These are phyloP conservation scores for Fusarium liriodendri DNA, from an alignment of 2,329 filamentous ascomycete genomes.

Conservation along the genomic window DNA sequence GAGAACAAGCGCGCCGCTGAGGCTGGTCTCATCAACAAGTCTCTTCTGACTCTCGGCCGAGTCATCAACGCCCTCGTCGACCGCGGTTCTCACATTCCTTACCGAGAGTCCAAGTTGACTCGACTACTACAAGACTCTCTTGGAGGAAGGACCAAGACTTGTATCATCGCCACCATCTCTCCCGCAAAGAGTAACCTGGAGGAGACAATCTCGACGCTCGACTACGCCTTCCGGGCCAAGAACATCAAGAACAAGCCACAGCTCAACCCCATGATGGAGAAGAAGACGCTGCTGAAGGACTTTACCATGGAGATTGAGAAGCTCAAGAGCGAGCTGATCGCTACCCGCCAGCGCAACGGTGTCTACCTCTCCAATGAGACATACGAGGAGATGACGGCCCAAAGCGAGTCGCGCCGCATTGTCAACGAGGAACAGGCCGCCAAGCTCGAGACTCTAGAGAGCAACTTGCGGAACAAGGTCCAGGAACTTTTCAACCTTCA, in stretches of 20 bases:
- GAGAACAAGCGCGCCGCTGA: conserved; percentile 98
- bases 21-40: conserved; percentile 98
- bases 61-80: conserved; percentile 99
- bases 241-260: conserved; percentile 99
- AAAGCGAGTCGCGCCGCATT: conserved; percentile 92
- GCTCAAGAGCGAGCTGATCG: conserved; percentile 91
- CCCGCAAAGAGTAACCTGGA: conserved; percentile 95
- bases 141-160: conserved; percentile 95
- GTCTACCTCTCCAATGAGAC: conserved; percentile 91
- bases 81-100: conserved; percentile 87
- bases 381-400: conserved; percentile 90
- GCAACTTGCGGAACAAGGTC: conserved; percentile 90
- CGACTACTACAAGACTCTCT: conserved; percentile 95
- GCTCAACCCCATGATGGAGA: conserved; percentile 90
- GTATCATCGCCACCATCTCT: conserved; percentile 97
- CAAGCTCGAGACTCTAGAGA: conserved; percentile 92
- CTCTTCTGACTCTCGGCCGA: conserved; percentile 89
- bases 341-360: conserved; percentile 91
- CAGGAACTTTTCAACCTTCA: conserved; percentile 91
- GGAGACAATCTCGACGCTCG: conserved; percentile 96
- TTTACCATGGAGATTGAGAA: conserved; percentile 95
- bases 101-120: conserved; percentile 94
- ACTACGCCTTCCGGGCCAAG: conserved; percentile 98
- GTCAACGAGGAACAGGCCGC: conserved; percentile 92
- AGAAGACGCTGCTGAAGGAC: conserved; percentile 90